Conservation (phyloP, 176 grass and related monocot species). For the Zoysia japonica region DNA sequence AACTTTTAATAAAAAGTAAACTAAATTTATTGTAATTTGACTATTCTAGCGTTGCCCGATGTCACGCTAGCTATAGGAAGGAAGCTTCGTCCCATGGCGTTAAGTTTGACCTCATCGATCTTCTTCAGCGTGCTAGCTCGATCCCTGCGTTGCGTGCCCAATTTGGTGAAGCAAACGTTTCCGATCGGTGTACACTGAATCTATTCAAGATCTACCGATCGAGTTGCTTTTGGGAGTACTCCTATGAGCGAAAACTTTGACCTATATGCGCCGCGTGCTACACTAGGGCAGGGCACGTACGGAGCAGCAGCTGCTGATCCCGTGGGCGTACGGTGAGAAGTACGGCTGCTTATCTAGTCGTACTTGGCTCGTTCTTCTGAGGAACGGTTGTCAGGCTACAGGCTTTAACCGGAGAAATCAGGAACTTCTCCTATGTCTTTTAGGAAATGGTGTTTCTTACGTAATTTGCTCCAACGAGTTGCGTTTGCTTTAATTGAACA, state of each 20-base stretch:
- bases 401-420: neutral
- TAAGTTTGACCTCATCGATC: neutral
- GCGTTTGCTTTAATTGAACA: conserved; percentile 13
- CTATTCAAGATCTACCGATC: neutral
- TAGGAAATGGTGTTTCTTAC: too few relatives aligned
- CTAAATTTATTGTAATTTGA: too few relatives aligned
- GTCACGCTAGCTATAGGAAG: neutral
- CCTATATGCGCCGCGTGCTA: neutral
- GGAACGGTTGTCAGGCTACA: neutral
- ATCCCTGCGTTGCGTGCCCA: neutral
- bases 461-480: too few relatives aligned
- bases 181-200: neutral
- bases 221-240: neutral
- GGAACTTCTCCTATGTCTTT: too few relatives aligned
- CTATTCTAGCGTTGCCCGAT: too few relatives aligned
- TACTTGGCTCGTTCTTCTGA: neutral
- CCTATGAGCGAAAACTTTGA: neutral
- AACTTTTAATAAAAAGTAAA: too few relatives aligned
- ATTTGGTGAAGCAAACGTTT: conserved; percentile 12
- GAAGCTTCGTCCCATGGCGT: conserved; percentile 13
- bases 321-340: conserved; percentile 17
- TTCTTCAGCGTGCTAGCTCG: neutral
- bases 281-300: neutral
- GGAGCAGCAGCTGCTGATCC: neutral
- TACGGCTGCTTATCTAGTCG: conserved; percentile 37